A percentile compares a stretch with the other conserved stretches of the same genome.
Evolutionary conservation across 2,329 filamentous ascomycete species (phyloP).

Genomic region (Ciborinia camelliae): DNA sequence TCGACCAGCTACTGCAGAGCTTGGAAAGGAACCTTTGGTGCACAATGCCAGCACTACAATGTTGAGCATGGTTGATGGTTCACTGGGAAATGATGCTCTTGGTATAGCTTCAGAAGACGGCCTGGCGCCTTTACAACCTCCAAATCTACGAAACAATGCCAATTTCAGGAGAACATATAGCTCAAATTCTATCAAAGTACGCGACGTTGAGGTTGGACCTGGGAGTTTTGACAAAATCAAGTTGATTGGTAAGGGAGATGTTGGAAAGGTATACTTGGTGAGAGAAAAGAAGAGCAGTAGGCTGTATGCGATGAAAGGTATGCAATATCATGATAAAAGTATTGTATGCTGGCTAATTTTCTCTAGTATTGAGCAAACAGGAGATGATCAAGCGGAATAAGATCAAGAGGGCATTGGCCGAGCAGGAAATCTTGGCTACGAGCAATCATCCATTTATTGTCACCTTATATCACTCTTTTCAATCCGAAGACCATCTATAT

Average conservation of each 20-base stretch:
- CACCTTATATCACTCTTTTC: constrained; percentile 97
- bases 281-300: constrained; percentile 95
- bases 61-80: constrained; percentile 47
- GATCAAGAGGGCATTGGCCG: constrained; percentile 95
- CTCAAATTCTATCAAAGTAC: constrained; percentile 98
- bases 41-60: constrained; percentile 51
- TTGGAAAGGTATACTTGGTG: constrained; percentile 96
- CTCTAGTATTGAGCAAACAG: constrained; percentile 91
- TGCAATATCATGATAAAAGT: constrained; percentile 30
- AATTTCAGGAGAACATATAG: constrained; percentile 95
- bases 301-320: constrained; percentile 98
- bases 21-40: constrained; percentile 75
- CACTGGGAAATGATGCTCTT: constrained; percentile 39
- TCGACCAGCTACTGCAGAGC: constrained; percentile 78
- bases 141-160: constrained; percentile 63
- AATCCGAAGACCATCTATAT: constrained; percentile 97
- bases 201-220: constrained; percentile 93
- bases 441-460: constrained; percentile 99
- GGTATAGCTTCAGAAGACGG: constrained; percentile 47
- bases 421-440: constrained; percentile 96
- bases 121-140: constrained; percentile 61
- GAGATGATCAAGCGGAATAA: constrained; percentile 99
- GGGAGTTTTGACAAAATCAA: constrained; percentile 99
- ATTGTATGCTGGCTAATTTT: constrained; percentile 30
- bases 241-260: constrained; percentile 96